A percentile compares a stretch with the other conserved stretches of the same genome.
Evolutionary conservation across 179 eudicot species (phyloP).

Genomic region (Silene noctiflora): DNA sequence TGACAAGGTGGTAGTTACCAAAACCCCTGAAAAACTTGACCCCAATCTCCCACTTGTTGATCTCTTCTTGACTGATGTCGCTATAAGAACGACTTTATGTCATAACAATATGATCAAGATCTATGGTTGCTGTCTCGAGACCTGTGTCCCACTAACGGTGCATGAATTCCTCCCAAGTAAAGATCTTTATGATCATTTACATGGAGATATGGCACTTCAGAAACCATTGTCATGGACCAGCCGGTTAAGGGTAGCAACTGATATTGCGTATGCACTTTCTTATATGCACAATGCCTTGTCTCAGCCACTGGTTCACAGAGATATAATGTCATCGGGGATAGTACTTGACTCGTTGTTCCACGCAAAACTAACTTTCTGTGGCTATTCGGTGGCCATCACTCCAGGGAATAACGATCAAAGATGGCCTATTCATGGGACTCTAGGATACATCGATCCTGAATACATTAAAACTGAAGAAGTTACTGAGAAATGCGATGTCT

Average conservation of each 20-base stretch:
- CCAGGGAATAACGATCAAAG: neutral
- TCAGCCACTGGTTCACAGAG: constrained; percentile 14
- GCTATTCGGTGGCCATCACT: neutral
- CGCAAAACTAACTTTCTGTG: neutral
- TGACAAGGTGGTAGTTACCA: neutral
- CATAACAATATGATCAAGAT: too few relatives aligned
- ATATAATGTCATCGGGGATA: neutral
- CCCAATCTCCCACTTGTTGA: too few relatives aligned
- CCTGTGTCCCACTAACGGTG: neutral
- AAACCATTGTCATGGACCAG: constrained; percentile 1
- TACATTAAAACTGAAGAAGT: neutral
- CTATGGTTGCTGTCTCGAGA: neutral
- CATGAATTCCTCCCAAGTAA: neutral
- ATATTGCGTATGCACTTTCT: constrained; percentile 17
- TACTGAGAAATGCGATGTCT: constrained; percentile 16
- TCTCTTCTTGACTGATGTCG: too few relatives aligned
- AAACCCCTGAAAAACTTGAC: neutral
- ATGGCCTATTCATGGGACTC: constrained; percentile 12
- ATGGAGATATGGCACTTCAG: constrained; percentile 3
- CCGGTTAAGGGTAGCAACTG: neutral
- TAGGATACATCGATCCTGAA: too few relatives aligned
- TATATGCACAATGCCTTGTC: constrained; percentile 21
- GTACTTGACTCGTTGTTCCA: neutral
- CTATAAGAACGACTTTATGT: too few relatives aligned
- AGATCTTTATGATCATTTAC: constrained; percentile 11